Evolutionary conservation across 306 rosid species (phyloP).

Genomic region (Trifolium pratense): DNA sequence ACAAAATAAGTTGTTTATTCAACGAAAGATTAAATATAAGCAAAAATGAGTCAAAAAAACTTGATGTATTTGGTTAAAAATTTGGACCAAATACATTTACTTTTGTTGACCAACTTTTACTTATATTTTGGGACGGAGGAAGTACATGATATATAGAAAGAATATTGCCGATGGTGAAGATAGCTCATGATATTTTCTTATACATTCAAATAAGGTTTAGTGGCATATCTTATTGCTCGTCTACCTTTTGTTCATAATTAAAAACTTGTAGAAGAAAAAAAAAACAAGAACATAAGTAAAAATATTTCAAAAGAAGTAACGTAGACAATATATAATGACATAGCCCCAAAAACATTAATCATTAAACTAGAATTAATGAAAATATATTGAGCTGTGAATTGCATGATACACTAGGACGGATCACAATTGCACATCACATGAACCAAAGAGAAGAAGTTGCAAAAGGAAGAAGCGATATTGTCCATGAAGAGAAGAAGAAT

Average conservation of each 20-base stretch:
- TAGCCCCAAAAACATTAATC: too few species aligned
- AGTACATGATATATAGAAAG: background rate
- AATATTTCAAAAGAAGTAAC: background rate
- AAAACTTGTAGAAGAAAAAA: too few species aligned
- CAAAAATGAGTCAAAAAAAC: too few species aligned
- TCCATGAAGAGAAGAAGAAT: background rate
- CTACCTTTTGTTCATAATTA: too few species aligned
- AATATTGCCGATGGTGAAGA: background rate
- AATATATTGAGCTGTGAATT: background rate
- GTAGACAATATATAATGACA: background rate
- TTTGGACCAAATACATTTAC: too few species aligned
- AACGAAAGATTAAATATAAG: background rate
- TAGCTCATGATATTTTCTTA: background rate
- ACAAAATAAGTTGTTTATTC: too few species aligned
- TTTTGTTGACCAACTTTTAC: too few species aligned
- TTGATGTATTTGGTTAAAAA: too few species aligned
- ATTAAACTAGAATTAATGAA: slow-evolving; percentile 16
- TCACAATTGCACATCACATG: slow-evolving; percentile 47
- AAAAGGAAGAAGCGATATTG: background rate
- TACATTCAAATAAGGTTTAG: too few species aligned
- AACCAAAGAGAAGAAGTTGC: slow-evolving; percentile 26
- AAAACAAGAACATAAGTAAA: background rate
- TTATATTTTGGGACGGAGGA: too few species aligned
- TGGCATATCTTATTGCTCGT: too few species aligned
- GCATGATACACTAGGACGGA: slow-evolving; percentile 45